A percentile compares a stretch with the other conserved stretches of the same genome.
phyloP scores from a whole-genome alignment of 345 rosid genomes.

The Nephelium lappaceum region DNA sequence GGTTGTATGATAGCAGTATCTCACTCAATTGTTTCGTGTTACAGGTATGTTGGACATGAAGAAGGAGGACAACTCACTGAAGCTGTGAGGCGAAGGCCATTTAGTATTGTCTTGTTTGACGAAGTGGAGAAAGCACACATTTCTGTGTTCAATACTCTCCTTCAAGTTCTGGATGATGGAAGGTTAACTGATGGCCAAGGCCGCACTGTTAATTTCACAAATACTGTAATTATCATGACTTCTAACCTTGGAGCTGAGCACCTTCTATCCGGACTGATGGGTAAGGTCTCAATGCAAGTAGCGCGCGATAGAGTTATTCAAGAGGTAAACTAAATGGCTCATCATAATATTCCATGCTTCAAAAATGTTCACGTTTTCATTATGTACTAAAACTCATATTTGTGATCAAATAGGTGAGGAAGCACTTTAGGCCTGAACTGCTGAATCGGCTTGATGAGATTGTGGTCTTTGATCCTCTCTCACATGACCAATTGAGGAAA shows the following conservation, averaged over 20 bases:
- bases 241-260: constrained; percentile 95
- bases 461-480: constrained; percentile 88
- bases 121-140: constrained; percentile 95
- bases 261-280: constrained; percentile 67
- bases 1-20: neutral
- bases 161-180: constrained; percentile 92
- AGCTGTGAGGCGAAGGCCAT: constrained; percentile 89
- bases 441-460: constrained; percentile 87
- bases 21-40: neutral
- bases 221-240: constrained; percentile 87
- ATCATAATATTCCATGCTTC: neutral
- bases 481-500: constrained; percentile 84
- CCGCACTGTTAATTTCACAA: constrained; percentile 81
- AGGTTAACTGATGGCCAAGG: constrained; percentile 94
- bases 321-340: constrained; percentile 43
- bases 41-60: constrained; percentile 89
- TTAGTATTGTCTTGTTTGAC: constrained; percentile 79
- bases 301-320: constrained; percentile 84
- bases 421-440: constrained; percentile 85
- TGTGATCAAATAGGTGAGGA: constrained; percentile 51
- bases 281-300: constrained; percentile 75
- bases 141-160: constrained; percentile 90
- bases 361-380: neutral
- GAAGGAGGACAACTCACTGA: constrained; percentile 96
- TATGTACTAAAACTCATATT: neutral